Percentiles rank a stretch among this genome's conserved stretches.
Conservation (phyloP, 2,329 filamentous ascomycete species). For the Calonectria naviculata region DNA sequence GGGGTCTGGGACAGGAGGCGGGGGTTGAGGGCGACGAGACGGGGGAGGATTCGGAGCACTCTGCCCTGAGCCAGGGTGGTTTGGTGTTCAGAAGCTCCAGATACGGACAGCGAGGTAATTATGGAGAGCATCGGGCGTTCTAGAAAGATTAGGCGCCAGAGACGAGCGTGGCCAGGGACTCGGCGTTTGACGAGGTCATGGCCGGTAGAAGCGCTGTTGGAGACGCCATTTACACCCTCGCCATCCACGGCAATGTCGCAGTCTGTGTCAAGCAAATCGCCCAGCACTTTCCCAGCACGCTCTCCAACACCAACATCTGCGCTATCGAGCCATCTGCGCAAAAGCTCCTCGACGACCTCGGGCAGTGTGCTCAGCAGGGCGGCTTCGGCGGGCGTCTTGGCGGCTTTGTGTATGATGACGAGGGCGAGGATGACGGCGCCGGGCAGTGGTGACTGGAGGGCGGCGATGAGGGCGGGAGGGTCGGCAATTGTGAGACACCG, state of each 20-base stretch:
- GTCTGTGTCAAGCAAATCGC: slow-evolving; percentile 66
- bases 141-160: slow-evolving; percentile 66
- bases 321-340: slow-evolving; percentile 64
- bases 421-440: slow-evolving; percentile 69
- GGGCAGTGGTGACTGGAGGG: slow-evolving; percentile 64
- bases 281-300: slow-evolving; percentile 60
- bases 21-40: slow-evolving; percentile 60
- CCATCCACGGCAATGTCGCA: slow-evolving; percentile 52
- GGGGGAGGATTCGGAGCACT: slow-evolving; percentile 62
- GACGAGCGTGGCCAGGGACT: slow-evolving; percentile 59
- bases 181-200: slow-evolving; percentile 51
- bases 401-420: slow-evolving; percentile 66
- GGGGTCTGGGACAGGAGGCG: slow-evolving; percentile 50
- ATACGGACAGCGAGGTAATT: slow-evolving; percentile 51
- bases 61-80: slow-evolving; percentile 64
- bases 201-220: slow-evolving; percentile 39
- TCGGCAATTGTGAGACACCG: slow-evolving; percentile 64
- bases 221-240: slow-evolving; percentile 36
- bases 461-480: slow-evolving; percentile 61
- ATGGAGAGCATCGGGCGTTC: slow-evolving; percentile 56
- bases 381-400: slow-evolving; percentile 58
- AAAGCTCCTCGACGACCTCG: slow-evolving; percentile 58
- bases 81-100: slow-evolving; percentile 50
- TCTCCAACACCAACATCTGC: slow-evolving; percentile 67
- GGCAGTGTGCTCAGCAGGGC: slow-evolving; percentile 63